Conservation (phyloP, 2,329 filamentous ascomycete genomes). For the Diaporthe australafricana region DNA sequence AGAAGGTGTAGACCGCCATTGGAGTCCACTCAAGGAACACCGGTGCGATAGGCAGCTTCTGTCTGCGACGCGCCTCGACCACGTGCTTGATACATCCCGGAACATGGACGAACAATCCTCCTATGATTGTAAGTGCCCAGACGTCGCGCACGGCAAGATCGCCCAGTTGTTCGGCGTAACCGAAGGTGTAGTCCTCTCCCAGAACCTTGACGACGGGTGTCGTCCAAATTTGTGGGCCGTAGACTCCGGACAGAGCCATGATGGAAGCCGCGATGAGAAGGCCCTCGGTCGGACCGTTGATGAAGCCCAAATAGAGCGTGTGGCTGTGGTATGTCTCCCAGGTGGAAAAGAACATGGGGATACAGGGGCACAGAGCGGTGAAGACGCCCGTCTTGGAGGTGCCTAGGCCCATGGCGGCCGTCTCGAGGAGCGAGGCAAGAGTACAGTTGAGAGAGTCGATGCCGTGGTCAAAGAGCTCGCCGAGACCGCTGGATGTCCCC, state of each 20-base stretch:
- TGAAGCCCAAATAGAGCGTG: slow-evolving; percentile 92
- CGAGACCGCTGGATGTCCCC: slow-evolving; percentile 92
- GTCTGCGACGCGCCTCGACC: slow-evolving; percentile 76
- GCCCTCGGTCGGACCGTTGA: slow-evolving; percentile 98
- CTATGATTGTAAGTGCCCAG: slow-evolving; percentile 81
- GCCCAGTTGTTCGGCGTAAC: slow-evolving; percentile 71
- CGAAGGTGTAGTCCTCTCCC: slow-evolving; percentile 65
- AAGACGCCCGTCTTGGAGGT: slow-evolving; percentile 87
- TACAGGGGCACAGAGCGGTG: slow-evolving; percentile 88
- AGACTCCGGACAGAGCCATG: slow-evolving; percentile 89
- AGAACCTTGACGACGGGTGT: slow-evolving; percentile 78
- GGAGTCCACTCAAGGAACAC: slow-evolving; percentile 95
- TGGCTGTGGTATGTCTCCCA: slow-evolving; percentile 99
- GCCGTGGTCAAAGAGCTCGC: slow-evolving; percentile 97
- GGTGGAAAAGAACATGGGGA: slow-evolving; percentile 99
- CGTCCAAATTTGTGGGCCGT: slow-evolving; percentile 89
- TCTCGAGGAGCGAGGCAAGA: slow-evolving; percentile 88
- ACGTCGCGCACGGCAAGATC: slow-evolving; percentile 84
- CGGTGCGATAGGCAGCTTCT: slow-evolving; percentile 80
- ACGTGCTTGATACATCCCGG: slow-evolving; percentile 94
- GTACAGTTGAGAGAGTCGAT: slow-evolving; percentile 99
- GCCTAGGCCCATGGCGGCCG: slow-evolving; percentile 92
- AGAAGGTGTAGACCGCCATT: slow-evolving; percentile 82
- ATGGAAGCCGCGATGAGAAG: slow-evolving; percentile 87
- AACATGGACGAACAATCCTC: slow-evolving; percentile 79